Base-by-base conservation (phyloP, 2,329 filamentous ascomycete genomes). In the Gliomastix tumulicola region DNA sequence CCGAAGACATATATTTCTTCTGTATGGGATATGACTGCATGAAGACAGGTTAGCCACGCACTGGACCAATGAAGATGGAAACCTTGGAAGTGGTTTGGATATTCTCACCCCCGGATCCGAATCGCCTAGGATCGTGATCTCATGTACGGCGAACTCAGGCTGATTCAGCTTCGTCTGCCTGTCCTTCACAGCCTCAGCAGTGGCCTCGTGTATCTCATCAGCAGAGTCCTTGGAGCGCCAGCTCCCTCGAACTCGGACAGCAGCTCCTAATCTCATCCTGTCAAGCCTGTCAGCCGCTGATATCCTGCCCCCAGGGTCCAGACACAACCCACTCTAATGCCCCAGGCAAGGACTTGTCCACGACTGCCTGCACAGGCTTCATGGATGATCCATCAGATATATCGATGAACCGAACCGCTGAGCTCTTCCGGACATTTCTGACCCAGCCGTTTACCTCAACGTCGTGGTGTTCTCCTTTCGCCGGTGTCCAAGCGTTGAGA, bases 1-100 rank as follows among this genome's bases (percentile, higher is more conserved):
- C 90, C 35, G 84, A 70, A 6, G 82, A 87, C 49, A 96, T 89
- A 49, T 92, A 95, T 63, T 97, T 97, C 62, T 95, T 95, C 62
- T 98, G 92, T 18, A 98, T 78, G 4, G 92, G 92, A 55, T 87
- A 94, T 44, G 82, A 85, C 85, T 97, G 20, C 13, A n/a, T n/a
- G n/a, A n/a, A 25, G 9, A 25, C n/a, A 25, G 23, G n/a, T 25
- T 25, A 25, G 23, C 9, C n/a, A 25, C n/a, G n/a, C n/a, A 9
- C n/a, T 25, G 23, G 23, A 9, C 23, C 9, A 13, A 30, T 6
- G 27, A 13, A n/a, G 17, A 30, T 7, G 7, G 27, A 13, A 30
- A 30, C n/a, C 27, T n/a, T 9, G 22, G 9, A 25, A 25, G n/a
- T n/a, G 17, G 16, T 18, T 17, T 21, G 27, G 15, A 15, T 21